A percentile compares a stretch with the other conserved stretches of the same genome.
phyloP scores from a whole-genome alignment of 768 basidiomycete genomes.

The Auricularia sp. region DNA sequence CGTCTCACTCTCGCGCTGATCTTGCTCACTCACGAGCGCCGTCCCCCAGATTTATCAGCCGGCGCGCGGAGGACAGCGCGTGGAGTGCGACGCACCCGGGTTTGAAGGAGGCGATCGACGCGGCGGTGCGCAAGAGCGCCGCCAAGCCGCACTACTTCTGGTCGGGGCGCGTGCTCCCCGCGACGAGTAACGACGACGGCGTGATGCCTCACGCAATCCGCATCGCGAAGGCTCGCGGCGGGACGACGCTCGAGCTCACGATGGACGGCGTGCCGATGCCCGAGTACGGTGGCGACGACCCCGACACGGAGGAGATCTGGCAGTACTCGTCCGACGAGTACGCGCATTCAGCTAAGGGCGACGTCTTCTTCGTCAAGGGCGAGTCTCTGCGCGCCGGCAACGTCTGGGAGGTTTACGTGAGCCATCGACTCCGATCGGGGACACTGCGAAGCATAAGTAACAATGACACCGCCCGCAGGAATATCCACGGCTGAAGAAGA shows the following conservation, averaged over 20 bases:
- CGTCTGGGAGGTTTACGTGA: not conserved
- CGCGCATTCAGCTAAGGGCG: not conserved
- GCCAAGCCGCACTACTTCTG: slow-evolving; percentile 1
- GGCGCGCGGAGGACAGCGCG: not conserved
- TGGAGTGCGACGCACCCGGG: not conserved
- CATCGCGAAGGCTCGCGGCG: not conserved
- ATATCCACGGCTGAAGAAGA: not conserved
- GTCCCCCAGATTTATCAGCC: not conserved
- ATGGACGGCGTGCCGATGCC: not conserved
- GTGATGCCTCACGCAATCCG: not conserved
- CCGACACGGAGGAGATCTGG: not conserved
- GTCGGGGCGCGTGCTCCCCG: not conserved
- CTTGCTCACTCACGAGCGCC: not conserved
- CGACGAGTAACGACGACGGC: not conserved
- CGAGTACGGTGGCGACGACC: not conserved
- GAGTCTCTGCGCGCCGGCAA: not conserved
- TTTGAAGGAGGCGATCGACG: not conserved
- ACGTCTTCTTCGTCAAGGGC: not conserved
- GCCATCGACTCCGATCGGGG: not conserved
- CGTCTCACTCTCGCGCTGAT: not conserved
- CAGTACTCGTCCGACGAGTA: slow-evolving; percentile 1
- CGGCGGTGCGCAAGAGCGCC: not conserved
- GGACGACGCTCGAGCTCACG: not conserved
- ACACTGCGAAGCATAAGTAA: too few species aligned
- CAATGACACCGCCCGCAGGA: not conserved